A percentile compares a stretch with the other conserved stretches of the same genome.
These are phyloP conservation scores for Acer negundo DNA, from an alignment of 345 rosid genomes.

Conservation along the genomic window DNA sequence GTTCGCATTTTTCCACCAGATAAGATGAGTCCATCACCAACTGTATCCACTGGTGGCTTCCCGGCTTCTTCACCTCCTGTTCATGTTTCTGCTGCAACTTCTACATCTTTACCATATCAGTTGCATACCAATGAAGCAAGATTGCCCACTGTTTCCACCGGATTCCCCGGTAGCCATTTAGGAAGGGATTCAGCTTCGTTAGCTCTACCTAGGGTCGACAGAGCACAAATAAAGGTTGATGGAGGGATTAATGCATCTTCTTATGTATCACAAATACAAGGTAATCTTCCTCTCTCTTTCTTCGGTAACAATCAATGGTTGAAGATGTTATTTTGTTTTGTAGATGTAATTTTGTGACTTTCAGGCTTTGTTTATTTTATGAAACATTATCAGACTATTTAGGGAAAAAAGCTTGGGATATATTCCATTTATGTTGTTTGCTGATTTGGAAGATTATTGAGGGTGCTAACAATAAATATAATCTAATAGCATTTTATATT, in stretches of 20 bases:
- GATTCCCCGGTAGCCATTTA: conserved; percentile 39
- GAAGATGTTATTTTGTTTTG: not conserved
- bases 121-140: conserved; percentile 44
- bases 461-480: not conserved
- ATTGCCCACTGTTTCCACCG: conserved; percentile 37
- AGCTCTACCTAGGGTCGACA: conserved; percentile 50
- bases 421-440: not conserved
- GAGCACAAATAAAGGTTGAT: conserved; percentile 45
- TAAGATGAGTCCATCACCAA: conserved; percentile 31
- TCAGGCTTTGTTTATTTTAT: conserved; percentile 8
- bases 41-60: conserved; percentile 45
- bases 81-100: conserved; percentile 37
- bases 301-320: not conserved
- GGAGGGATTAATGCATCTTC: conserved; percentile 52
- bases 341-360: not conserved
- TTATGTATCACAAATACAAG: conserved; percentile 36
- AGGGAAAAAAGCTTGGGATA: not conserved
- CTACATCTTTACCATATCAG: conserved; percentile 43
- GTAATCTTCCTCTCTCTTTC: conserved; percentile 35
- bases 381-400: not conserved
- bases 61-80: conserved; percentile 31
- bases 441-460: not conserved
- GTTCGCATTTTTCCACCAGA: conserved; percentile 39
- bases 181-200: conserved; percentile 48
- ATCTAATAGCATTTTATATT: no score